Evolutionary conservation across 306 rosid genomes (phyloP).

Genomic region (Vachellia pachyceras): DNA sequence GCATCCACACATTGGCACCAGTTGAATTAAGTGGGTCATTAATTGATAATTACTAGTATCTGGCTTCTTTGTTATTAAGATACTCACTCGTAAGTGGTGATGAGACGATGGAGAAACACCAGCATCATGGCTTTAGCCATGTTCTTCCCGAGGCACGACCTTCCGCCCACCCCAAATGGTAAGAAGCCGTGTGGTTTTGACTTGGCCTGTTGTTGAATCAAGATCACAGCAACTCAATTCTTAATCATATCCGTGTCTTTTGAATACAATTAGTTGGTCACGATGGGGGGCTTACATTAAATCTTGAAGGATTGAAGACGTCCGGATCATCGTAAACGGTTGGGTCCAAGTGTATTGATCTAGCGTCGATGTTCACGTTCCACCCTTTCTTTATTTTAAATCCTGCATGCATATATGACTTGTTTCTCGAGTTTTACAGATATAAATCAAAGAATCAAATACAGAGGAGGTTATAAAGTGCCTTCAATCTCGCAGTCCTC

Average conservation of each 20-base stretch:
- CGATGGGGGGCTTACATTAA: constrained; percentile 49
- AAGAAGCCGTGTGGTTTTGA: constrained; percentile 72
- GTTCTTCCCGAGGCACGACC: constrained; percentile 86
- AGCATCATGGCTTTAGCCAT: constrained; percentile 90
- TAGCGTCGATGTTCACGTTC: constrained; percentile 82
- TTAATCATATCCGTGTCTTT: not conserved
- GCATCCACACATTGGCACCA: not conserved
- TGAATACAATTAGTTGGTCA: no score
- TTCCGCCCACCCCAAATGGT: constrained; percentile 94
- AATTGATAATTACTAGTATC: not conserved
- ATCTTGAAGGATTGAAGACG: constrained; percentile 77
- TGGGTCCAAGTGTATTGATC: constrained; percentile 76
- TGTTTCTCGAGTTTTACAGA: not conserved
- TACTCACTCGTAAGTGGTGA: constrained; percentile 65
- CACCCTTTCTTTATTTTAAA: constrained; percentile 79
- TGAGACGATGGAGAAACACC: constrained; percentile 84
- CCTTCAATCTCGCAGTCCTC: constrained; percentile 80
- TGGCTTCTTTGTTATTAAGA: no score
- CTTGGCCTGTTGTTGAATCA: constrained; percentile 52
- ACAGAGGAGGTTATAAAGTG: not conserved
- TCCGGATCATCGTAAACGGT: constrained; percentile 56
- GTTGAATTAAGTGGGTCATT: not conserved
- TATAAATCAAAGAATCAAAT: not conserved
- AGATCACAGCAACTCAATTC: not conserved
- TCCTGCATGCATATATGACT: constrained; percentile 42